phyloP scores from a whole-genome alignment of 805 yeast genomes.

The Barnettozyma pratensis region DNA sequence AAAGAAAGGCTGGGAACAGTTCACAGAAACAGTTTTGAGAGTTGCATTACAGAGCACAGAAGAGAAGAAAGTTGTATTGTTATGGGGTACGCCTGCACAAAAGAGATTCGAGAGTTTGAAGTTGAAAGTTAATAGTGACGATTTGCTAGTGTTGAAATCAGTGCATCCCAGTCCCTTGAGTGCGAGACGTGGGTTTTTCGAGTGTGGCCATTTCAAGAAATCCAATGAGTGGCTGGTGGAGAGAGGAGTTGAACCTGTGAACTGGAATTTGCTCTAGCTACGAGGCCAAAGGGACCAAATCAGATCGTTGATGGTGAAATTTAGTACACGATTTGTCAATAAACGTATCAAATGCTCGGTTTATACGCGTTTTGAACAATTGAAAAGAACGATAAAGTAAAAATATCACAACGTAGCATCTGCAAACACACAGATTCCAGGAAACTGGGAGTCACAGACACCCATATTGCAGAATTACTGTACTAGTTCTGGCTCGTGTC shows the following conservation, averaged over 20 bases:
- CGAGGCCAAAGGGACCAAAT: too few relatives aligned
- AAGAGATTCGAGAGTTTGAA: constrained; percentile 29
- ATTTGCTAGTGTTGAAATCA: constrained; percentile 49
- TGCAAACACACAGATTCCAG: too few relatives aligned
- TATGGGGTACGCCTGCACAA: constrained; percentile 43
- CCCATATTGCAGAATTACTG: too few relatives aligned
- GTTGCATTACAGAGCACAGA: constrained; percentile 43
- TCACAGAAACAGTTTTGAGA: constrained; percentile 69
- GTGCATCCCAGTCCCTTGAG: constrained; percentile 97
- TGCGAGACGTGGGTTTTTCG: constrained; percentile 83
- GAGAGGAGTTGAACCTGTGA: constrained; percentile 41
- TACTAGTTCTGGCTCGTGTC: too few relatives aligned
- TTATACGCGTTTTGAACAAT: too few relatives aligned
- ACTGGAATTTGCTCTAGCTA: constrained; percentile 51
- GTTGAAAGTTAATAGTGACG: constrained; percentile 26
- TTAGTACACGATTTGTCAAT: background rate
- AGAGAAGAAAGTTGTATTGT: constrained; percentile 14
- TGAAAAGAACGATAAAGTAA: too few relatives aligned
- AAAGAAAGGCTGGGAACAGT: constrained; percentile 85
- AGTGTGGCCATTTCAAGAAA: constrained; percentile 63
- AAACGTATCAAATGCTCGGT: background rate
- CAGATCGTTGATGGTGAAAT: too few relatives aligned
- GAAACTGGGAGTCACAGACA: too few relatives aligned
- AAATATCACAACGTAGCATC: too few relatives aligned
- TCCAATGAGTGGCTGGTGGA: constrained; percentile 73